These are phyloP conservation scores for Penicillium nucicola DNA, from an alignment of 495 filamentous ascomycete species.

Conservation along the genomic window DNA sequence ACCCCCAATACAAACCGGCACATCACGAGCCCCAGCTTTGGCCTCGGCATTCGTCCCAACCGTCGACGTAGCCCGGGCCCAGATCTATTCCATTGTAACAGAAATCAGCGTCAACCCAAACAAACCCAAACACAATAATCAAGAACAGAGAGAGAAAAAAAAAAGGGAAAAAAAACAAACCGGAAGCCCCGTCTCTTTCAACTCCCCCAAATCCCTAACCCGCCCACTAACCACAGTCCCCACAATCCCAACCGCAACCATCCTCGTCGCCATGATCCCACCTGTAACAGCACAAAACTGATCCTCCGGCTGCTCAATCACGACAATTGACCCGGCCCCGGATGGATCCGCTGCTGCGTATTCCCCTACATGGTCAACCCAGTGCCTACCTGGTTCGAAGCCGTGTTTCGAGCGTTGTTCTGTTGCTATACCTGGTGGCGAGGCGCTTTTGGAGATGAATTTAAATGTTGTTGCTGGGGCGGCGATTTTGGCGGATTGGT, in stretches of 20 bases:
- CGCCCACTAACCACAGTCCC: constrained; percentile 58
- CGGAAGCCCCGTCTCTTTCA: constrained; percentile 44
- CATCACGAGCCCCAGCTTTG: constrained; percentile 52
- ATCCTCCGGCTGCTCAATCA: constrained; percentile 56
- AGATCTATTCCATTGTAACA: constrained; percentile 37
- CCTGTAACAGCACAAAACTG: constrained; percentile 64
- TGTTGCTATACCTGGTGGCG: constrained; percentile 19
- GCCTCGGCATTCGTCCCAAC: constrained; percentile 60
- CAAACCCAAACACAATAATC: no score
- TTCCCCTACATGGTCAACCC: constrained; percentile 50
- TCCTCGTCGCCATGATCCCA: constrained; percentile 64
- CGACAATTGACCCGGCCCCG: constrained; percentile 49
- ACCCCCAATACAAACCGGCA: constrained; percentile 48
- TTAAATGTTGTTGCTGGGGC: constrained; percentile 63
- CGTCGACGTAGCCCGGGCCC: constrained; percentile 54
- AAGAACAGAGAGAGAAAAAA: no score
- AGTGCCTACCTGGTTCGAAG: constrained; percentile 50
- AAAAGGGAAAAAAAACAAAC: constrained; percentile 33
- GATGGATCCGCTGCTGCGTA: constrained; percentile 23
- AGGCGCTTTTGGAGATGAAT: constrained; percentile 50
- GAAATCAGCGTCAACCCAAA: background rate
- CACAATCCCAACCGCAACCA: constrained; percentile 53
- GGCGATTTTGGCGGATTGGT: constrained; percentile 39
- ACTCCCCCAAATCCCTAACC: constrained; percentile 58
- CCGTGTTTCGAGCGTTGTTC: constrained; percentile 27